phyloP scores from a whole-genome alignment of 2,329 filamentous ascomycete species.

The Fusarium sp. region DNA sequence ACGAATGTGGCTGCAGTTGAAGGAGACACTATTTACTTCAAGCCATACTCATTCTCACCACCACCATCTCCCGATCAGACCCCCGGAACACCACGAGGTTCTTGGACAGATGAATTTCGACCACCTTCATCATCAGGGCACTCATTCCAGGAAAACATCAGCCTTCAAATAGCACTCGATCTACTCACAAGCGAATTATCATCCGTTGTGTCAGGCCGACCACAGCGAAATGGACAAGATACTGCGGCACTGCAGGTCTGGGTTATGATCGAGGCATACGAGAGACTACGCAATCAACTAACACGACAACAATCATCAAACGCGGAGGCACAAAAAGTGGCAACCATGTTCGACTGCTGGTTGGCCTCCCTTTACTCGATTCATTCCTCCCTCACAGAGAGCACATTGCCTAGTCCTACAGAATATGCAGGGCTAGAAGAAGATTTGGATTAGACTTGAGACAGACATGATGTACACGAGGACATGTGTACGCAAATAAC shows the following conservation, averaged over 20 bases:
- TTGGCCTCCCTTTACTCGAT: conserved; percentile 58
- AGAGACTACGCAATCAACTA: conserved; percentile 60
- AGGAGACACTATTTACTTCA: conserved; percentile 59
- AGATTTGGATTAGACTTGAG: conserved; percentile 33
- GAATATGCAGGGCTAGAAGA: conserved; percentile 44
- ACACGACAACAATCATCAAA: conserved; percentile 46
- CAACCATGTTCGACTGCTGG: conserved; percentile 60
- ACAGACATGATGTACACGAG: conserved; percentile 15
- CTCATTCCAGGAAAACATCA: conserved; percentile 48
- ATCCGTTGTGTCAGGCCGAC: conserved; percentile 48
- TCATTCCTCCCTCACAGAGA: conserved; percentile 48
- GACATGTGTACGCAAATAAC: not conserved
- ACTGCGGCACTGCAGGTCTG: conserved; percentile 60
- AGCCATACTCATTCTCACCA: conserved; percentile 53
- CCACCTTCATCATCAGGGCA: conserved; percentile 24
- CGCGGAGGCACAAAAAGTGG: conserved; percentile 44
- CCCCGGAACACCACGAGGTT: conserved; percentile 16
- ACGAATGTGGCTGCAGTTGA: conserved; percentile 58
- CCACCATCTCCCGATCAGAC: conserved; percentile 45
- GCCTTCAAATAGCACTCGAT: conserved; percentile 61
- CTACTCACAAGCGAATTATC: conserved; percentile 61
- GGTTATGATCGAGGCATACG: conserved; percentile 68
- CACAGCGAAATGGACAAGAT: conserved; percentile 41
- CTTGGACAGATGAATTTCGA: conserved; percentile 17
- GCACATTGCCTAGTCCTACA: conserved; percentile 38